Evolutionary conservation across 2,329 filamentous ascomycete genomes (phyloP), one percentile per base, ranked within the genome.

Genomic region (Sclerotinia sclerotiorum): DNA sequence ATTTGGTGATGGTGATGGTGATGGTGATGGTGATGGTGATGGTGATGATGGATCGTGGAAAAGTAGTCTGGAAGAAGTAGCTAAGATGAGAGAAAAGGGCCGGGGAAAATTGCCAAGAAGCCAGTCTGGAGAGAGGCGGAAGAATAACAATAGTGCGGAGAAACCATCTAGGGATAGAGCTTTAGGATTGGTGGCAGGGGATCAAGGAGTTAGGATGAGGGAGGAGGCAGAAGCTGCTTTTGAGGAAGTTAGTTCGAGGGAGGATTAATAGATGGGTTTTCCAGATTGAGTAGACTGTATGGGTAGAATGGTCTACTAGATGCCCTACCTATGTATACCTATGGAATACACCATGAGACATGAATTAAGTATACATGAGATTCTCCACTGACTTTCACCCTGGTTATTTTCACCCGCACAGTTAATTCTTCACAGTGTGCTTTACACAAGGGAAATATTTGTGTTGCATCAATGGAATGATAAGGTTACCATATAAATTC

Each of bases 191-290:
- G 65, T 67, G 17, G 65, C 65, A 24, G 46, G 49, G 13, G 65
- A 62, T 32, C 65, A 67, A 10, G 65, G 46, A n/a, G 48, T 67
- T 29, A 67, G 65, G 21, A 21, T 67, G 27, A 46, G 65, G 24
- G 55, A 61, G 29, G 65, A 61, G n/a, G 65, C 55, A 7, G 65
- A 67, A 52, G 56, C 57, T 44, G 48, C n/a, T n/a, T 67, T 62
- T 46, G 29, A 51, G 39, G 46, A 62, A 6, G 27, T 39, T 17
- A 62, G 46, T 51, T 29, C 60, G 46, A 62, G 60, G n/a, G 60
- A 62, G 15, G 60, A 62, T 62, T 62, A 39, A 24, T 51, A 5
- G 46, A 27, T 24, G n/a, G 46, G 8, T 7, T 51, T 17, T 19
- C 5, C 5, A 24, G 32, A 51, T 42, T 42, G 54, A 42, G 55